Base-by-base conservation (phyloP, 176 grass and related monocot genomes). In the Oryza longistaminata region DNA sequence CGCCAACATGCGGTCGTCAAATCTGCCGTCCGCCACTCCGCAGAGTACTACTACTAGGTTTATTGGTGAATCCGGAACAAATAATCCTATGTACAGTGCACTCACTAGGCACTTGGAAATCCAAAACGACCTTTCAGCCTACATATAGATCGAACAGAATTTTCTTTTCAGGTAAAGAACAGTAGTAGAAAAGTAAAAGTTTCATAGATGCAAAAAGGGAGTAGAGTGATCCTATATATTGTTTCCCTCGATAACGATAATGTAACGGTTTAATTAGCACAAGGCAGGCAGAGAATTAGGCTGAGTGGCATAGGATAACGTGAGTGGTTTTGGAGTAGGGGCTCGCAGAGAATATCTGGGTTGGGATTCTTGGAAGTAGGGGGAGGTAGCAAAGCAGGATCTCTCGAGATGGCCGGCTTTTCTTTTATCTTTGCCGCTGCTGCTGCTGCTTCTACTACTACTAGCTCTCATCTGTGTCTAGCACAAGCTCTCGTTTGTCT, bases 401-500 rank as follows among this genome's bases (percentile, higher is more conserved):
- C 58, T 62, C 21, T 62, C 58, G n/a, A 62, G 58, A 62, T 62
- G 58, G 21, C 9, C 58, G n/a, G n/a, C 21, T 62, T 62, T 62
- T n/a, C 24, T 62, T 62, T 62, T 62, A 62, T 24, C 58, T 62
- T 62, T 62, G 58, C 58, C 58, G 58, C 53, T 58, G 17, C 53
- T 58, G 53, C 19, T 53, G 19, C 66, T 86, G 72, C 78, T 73
- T 80, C 39, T 78, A 75, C 50, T 25, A 58, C 37, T 78, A 75
- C 50, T 25, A 60, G 48, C 66, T 87, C 83, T 65, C 44, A 31
- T 71, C 77, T 39, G 79, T 35, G 21, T 72, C 90, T 90, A 90
- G 86, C 90, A 92, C 35, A 40, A 86, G 85, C 83, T 87, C 87
- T 66, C 85, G 58, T 81, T 92, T 90, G 93, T 94, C 88, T 94